phyloP scores from a whole-genome alignment of 2,329 filamentous ascomycete genomes.

The Phialophora tarda region DNA sequence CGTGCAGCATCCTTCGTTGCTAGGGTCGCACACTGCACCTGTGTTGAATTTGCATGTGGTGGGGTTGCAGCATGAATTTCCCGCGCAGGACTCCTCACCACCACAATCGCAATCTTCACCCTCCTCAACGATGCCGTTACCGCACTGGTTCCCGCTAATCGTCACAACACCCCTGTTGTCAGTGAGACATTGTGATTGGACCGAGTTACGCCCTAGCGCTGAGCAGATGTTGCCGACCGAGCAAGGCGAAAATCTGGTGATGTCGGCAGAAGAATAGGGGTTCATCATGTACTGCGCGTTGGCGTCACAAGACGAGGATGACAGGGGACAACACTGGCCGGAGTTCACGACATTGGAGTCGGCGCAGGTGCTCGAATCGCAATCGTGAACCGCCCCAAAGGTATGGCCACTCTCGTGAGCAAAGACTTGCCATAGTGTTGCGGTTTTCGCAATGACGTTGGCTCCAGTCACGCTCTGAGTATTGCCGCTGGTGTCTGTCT shows the following conservation, averaged over 20 bases:
- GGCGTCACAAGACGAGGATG: constrained; percentile 71
- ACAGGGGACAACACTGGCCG: constrained; percentile 82
- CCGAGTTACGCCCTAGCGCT: constrained; percentile 75
- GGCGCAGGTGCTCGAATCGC: constrained; percentile 69
- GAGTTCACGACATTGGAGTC: constrained; percentile 64
- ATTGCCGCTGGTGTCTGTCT: constrained; percentile 55
- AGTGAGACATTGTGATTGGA: constrained; percentile 78
- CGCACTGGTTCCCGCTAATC: constrained; percentile 83
- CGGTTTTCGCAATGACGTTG: constrained; percentile 85
- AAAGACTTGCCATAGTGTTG: constrained; percentile 91
- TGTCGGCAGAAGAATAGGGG: constrained; percentile 75
- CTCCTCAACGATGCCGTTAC: constrained; percentile 93
- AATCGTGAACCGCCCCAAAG: constrained; percentile 95
- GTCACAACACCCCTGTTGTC: constrained; percentile 83
- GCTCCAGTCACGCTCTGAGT: constrained; percentile 78
- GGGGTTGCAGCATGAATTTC: constrained; percentile 82
- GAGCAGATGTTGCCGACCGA: constrained; percentile 93
- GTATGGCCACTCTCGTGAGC: constrained; percentile 94
- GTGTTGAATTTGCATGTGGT: constrained; percentile 82
- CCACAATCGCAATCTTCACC: constrained; percentile 98
- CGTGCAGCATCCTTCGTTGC: constrained; percentile 55
- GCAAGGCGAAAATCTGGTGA: constrained; percentile 84
- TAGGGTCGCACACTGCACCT: constrained; percentile 73
- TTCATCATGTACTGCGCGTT: constrained; percentile 91
- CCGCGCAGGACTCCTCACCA: constrained; percentile 70